Base-by-base conservation (phyloP, 2,329 filamentous ascomycete genomes). In the Verticillium klebahnii region DNA sequence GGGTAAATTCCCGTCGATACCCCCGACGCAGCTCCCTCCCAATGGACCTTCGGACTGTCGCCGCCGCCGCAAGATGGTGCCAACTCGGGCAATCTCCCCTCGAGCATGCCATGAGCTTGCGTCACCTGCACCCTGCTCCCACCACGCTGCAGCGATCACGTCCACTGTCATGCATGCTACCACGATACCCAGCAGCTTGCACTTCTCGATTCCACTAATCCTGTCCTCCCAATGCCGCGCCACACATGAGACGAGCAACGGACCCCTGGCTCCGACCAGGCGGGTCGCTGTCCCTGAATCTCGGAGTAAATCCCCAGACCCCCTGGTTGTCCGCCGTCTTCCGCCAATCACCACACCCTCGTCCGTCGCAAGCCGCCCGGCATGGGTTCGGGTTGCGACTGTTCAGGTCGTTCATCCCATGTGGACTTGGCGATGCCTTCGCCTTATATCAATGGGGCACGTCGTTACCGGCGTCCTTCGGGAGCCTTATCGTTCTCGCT, bases 241-340 rank as follows among this genome's bases (percentile, higher is more conserved):
- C 56, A 34, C 56, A 23, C 31, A 23, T 37, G 34, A 52, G 45
- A 52, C 45, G 45, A 52, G 45, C 45, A 52, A 23, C 45, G 45
- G 45, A 52, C 57, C 39, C 37, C 11, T 58, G 39, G 37, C 57
- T 58, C 39, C 37, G 37, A 45, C 31, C 31, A 36, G 32, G 55
- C 57, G 57, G 57, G 37, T 58, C 57, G 37, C 15, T 23, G 56
- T 31, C 57, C 57, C 25, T 58, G 57, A 58, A 58, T 58, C 31
- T 58, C 57, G 57, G 57, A 7, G 45, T 39, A 40, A 50, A 50
- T 14, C 57, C 15, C 57, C 31, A n/a, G 23, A 45, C 23, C 32
- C 15, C 34, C 32, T 37, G 55, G 34, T 37, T 32, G 15, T 37
- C n/a, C 31, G n/a, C 32, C 31, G n/a, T 11, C n/a, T 57, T 36